These are phyloP conservation scores for Yarrowia yakushimensis DNA, from an alignment of 805 yeast species.

Conservation along the genomic window DNA sequence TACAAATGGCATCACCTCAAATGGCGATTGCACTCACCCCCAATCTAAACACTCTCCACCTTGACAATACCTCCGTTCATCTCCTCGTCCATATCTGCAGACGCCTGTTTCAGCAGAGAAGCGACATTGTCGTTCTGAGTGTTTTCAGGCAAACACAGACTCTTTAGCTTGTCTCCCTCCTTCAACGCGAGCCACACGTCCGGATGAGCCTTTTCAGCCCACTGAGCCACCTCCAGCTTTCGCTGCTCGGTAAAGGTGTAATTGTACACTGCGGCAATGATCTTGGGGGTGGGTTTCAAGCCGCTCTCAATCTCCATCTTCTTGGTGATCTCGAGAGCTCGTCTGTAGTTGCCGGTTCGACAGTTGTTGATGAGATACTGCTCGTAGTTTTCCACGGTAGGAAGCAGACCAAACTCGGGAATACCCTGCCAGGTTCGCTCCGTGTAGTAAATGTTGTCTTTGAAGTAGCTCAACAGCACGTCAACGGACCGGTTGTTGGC, in stretches of 20 bases:
- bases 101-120: not conserved
- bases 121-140: constrained; percentile 36
- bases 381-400: constrained; percentile 50
- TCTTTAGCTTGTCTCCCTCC: constrained; percentile 35
- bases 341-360: constrained; percentile 55
- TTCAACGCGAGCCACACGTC: constrained; percentile 42
- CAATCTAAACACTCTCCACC: constrained; percentile 6
- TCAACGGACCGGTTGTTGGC: constrained; percentile 61
- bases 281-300: constrained; percentile 30
- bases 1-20: too few species aligned
- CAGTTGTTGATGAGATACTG: constrained; percentile 69
- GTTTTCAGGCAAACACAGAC: constrained; percentile 33
- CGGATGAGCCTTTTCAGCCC: constrained; percentile 42
- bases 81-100: constrained; percentile 11
- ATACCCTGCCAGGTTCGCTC: constrained; percentile 60
- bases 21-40: too few species aligned
- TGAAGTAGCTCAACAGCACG: constrained; percentile 62
- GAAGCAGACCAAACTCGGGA: constrained; percentile 50
- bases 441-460: constrained; percentile 39
- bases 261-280: constrained; percentile 41
- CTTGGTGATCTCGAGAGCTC: constrained; percentile 52
- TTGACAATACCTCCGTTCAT: constrained; percentile 4
- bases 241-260: constrained; percentile 44
- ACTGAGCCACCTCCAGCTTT: constrained; percentile 40
- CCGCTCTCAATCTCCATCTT: constrained; percentile 44